phyloP scores from a whole-genome alignment of 2,329 filamentous ascomycete genomes.

The Hypoxylon sp. region DNA sequence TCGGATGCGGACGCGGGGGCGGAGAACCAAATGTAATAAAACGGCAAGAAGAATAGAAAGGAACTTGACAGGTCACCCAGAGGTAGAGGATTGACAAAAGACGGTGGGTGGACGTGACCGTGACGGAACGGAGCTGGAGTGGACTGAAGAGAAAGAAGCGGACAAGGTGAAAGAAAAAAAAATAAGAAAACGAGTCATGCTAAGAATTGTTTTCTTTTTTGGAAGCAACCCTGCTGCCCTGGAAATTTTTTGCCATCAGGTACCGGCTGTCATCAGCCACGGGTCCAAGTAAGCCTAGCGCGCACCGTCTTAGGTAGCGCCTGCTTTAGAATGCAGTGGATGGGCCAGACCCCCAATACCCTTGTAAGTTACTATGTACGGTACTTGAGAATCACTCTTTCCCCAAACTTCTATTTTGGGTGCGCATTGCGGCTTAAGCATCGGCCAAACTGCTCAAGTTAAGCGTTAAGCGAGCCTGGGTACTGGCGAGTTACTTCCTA shows the following conservation, averaged over 20 bases:
- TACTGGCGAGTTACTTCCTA: conserved; percentile 1
- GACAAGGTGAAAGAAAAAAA: conserved; percentile 36
- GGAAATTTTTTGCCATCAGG: conserved; percentile 33
- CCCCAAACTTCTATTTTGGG: conserved; percentile 37
- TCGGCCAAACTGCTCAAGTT: neutral
- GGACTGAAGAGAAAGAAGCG: conserved; percentile 51
- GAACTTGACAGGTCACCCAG: conserved; percentile 53
- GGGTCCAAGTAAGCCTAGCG: conserved; percentile 4
- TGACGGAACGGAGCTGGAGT: conserved; percentile 53
- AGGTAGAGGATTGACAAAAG: conserved; percentile 51
- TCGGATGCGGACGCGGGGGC: conserved; percentile 29
- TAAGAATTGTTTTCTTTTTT: conserved; percentile 24
- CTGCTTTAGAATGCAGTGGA: neutral
- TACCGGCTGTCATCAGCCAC: conserved; percentile 28
- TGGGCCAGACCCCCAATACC: conserved; percentile 24
- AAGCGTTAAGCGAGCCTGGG: conserved; percentile 1
- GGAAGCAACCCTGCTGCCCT: conserved; percentile 11
- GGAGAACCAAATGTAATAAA: conserved; percentile 40
- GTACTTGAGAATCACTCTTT: conserved; percentile 7
- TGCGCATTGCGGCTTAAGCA: conserved; percentile 11
- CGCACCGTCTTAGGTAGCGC: conserved; percentile 1
- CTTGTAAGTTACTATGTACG: conserved; percentile 7
- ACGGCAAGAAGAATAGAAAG: conserved; percentile 53
- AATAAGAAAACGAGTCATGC: conserved; percentile 37
- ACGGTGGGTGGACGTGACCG: conserved; percentile 53